phyloP scores from a whole-genome alignment of 2,329 filamentous ascomycete species.

The Ascochyta clinopodiicola region DNA sequence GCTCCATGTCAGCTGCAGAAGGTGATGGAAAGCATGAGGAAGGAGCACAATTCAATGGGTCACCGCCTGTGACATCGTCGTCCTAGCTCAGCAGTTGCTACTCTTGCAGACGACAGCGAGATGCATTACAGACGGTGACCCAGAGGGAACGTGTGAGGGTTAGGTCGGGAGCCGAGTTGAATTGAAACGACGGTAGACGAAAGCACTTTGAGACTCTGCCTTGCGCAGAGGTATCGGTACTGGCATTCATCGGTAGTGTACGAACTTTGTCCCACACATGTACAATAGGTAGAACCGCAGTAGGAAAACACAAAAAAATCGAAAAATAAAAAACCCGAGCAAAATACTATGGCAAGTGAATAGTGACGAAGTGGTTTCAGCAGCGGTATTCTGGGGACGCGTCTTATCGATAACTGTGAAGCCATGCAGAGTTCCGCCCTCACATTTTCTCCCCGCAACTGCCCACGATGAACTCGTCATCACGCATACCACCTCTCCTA shows the following conservation, averaged over 20 bases:
- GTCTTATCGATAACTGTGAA: constrained; percentile 10
- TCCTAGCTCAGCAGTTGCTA: neutral
- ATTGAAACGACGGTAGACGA: neutral
- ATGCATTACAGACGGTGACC: neutral
- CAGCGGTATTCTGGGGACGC: neutral
- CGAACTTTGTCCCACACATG: neutral
- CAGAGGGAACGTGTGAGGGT: neutral
- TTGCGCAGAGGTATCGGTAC: neutral
- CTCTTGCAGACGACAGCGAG: neutral
- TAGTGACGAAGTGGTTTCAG: neutral
- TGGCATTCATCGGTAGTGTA: neutral
- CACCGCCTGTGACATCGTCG: neutral
- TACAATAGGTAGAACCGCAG: constrained; percentile 4
- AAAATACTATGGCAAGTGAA: neutral
- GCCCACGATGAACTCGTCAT: constrained; percentile 48
- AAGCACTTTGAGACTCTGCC: neutral
- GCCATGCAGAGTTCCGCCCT: constrained; percentile 2
- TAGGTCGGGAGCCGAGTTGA: neutral
- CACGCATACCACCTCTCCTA: constrained; percentile 67
- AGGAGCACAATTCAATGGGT: neutral
- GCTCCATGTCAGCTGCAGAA: too few species aligned
- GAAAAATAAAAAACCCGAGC: constrained; percentile 8
- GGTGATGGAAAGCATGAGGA: neutral
- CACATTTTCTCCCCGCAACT: constrained; percentile 13
- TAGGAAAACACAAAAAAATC: constrained; percentile 19